These are phyloP conservation scores for Ceratobasidium papillatum DNA, from an alignment of 1,284 basidiomycete species.

Conservation along the genomic window DNA sequence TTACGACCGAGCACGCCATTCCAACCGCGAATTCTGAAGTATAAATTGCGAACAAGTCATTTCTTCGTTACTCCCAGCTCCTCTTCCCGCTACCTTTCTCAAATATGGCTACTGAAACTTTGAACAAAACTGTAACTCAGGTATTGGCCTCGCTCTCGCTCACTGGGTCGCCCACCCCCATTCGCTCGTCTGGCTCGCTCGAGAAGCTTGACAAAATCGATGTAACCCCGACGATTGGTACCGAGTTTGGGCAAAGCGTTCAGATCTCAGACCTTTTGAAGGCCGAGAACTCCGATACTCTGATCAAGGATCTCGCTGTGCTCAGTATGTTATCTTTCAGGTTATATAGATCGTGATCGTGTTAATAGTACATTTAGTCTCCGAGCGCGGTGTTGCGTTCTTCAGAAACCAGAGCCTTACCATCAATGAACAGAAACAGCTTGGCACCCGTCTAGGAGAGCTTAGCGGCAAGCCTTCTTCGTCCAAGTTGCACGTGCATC, in stretches of 20 bases:
- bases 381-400: slow-evolving; percentile 76
- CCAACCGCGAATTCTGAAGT: neutral
- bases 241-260: slow-evolving; percentile 48
- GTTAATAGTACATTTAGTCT: slow-evolving; percentile 54
- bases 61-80: neutral
- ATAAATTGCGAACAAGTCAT: neutral
- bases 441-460: slow-evolving; percentile 62
- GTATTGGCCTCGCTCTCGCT: slow-evolving; percentile 33
- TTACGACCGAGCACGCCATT: slow-evolving; percentile 26
- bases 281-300: slow-evolving; percentile 51
- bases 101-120: slow-evolving; percentile 20
- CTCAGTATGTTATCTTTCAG: slow-evolving; percentile 47
- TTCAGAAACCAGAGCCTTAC: slow-evolving; percentile 66
- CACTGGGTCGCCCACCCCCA: slow-evolving; percentile 28
- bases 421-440: slow-evolving; percentile 57
- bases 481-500: slow-evolving; percentile 70
- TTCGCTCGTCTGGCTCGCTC: slow-evolving; percentile 34
- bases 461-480: slow-evolving; percentile 65
- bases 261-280: slow-evolving; percentile 51
- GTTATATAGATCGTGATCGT: no score
- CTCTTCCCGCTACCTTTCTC: neutral
- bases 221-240: slow-evolving; percentile 23
- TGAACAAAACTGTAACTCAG: slow-evolving; percentile 28
- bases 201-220: slow-evolving; percentile 22
- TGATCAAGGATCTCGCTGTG: slow-evolving; percentile 55